Conservation (phyloP, 768 basidiomycete genomes). For the Filobasidium wieringae region DNA sequence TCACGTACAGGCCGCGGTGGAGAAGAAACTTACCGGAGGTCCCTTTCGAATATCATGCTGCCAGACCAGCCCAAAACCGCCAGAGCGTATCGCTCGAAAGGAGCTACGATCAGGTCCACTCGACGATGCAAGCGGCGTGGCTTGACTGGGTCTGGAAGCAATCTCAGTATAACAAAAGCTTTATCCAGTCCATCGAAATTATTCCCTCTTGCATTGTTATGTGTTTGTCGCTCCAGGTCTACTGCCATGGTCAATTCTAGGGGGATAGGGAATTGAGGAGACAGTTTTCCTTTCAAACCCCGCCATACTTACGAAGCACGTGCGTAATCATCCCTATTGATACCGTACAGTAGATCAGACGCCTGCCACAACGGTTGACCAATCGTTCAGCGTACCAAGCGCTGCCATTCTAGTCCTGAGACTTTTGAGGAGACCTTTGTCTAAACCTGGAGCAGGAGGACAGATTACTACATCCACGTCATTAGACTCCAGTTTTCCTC, state of each 20-base stretch:
- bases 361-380: neutral
- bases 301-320: conserved; percentile 65
- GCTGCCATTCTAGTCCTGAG: conserved; percentile 51
- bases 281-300: neutral
- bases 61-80: conserved; percentile 88
- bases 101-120: conserved; percentile 72
- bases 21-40: conserved; percentile 46
- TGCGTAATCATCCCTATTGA: conserved; percentile 59
- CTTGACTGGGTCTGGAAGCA: conserved; percentile 42
- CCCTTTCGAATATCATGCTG: conserved; percentile 79
- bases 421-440: conserved; percentile 47
- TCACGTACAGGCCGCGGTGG: neutral
- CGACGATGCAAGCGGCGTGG: conserved; percentile 50
- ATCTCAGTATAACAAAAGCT: conserved; percentile 62
- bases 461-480: conserved; percentile 86
- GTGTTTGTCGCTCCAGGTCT: conserved; percentile 24
- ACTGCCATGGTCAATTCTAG: neutral
- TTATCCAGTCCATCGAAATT: conserved; percentile 76
- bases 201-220: conserved; percentile 21
- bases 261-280: neutral
- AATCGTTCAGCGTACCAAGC: conserved; percentile 44
- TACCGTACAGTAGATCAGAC: neutral
- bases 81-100: conserved; percentile 69
- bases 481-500: conserved; percentile 68
- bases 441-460: conserved; percentile 43